A percentile compares a stretch with the other conserved stretches of the same genome.
phyloP scores from a whole-genome alignment of 192 early-diverging fungal species.

The Backusella tuberculispora region DNA sequence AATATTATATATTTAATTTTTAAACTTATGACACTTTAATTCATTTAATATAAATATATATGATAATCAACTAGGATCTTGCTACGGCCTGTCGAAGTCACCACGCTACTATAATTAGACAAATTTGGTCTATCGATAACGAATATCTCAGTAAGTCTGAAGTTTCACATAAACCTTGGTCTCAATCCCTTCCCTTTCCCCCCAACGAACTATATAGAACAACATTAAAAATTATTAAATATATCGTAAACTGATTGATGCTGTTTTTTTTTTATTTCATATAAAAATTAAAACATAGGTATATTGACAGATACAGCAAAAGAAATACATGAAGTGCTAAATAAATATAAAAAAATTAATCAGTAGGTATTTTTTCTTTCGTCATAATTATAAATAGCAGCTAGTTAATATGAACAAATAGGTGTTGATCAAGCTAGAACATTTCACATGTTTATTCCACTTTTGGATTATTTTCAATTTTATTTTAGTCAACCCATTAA shows the following conservation, averaged over 20 bases:
- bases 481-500: constrained; percentile 8
- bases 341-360: neutral
- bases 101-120: neutral
- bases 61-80: neutral
- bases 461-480: neutral
- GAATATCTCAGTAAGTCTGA: neutral
- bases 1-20: neutral
- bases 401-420: neutral
- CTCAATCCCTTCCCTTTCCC: neutral
- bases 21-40: neutral
- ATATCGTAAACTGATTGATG: too few relatives aligned
- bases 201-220: too few relatives aligned
- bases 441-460: constrained; percentile 6
- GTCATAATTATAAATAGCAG: constrained; percentile 10
- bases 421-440: neutral
- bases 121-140: neutral
- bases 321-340: neutral
- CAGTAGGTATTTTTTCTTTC: neutral
- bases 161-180: too few relatives aligned
- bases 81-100: neutral
- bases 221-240: too few relatives aligned
- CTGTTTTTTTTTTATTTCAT: too few relatives aligned
- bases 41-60: neutral
- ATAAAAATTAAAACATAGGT: neutral
- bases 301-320: neutral